Conservation (phyloP, 73 alveolate genomes). For the Paraurostyla sp. region DNA sequence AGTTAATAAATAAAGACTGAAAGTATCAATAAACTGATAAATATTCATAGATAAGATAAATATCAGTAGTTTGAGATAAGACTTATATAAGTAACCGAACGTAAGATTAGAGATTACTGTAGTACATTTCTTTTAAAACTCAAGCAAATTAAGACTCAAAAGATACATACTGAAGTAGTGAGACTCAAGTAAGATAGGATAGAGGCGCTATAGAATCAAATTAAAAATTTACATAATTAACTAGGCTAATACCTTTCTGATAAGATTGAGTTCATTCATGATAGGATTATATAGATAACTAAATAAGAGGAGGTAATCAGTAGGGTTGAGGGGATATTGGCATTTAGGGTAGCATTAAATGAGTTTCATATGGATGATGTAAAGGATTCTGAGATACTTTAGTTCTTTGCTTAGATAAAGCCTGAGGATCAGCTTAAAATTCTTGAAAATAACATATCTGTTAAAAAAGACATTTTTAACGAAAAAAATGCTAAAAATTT, state of each 20-base stretch:
- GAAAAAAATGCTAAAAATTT: background rate
- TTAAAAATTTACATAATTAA: background rate
- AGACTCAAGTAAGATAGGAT: background rate
- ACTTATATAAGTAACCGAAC: too few relatives aligned
- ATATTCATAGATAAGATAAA: too few relatives aligned
- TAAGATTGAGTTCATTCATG: constrained; percentile 33
- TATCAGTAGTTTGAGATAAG: too few relatives aligned
- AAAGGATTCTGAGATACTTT: background rate
- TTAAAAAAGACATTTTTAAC: background rate
- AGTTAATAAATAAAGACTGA: too few relatives aligned
- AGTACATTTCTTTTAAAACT: background rate
- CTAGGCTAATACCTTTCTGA: background rate
- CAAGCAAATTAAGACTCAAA: background rate
- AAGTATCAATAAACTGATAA: too few relatives aligned
- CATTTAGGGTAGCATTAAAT: constrained; percentile 1
- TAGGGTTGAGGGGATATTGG: background rate
- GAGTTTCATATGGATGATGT: background rate
- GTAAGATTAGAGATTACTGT: too few relatives aligned
- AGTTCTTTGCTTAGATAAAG: background rate
- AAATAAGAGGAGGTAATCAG: background rate
- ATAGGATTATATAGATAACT: background rate
- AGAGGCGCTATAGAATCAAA: background rate
- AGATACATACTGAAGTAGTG: background rate
- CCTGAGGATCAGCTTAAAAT: background rate
- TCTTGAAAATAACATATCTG: background rate